Evolutionary conservation across 2,329 filamentous ascomycete species (phyloP), one percentile per base, ranked within the genome.

Genomic region (Ceratocystis cacaofunesta): DNA sequence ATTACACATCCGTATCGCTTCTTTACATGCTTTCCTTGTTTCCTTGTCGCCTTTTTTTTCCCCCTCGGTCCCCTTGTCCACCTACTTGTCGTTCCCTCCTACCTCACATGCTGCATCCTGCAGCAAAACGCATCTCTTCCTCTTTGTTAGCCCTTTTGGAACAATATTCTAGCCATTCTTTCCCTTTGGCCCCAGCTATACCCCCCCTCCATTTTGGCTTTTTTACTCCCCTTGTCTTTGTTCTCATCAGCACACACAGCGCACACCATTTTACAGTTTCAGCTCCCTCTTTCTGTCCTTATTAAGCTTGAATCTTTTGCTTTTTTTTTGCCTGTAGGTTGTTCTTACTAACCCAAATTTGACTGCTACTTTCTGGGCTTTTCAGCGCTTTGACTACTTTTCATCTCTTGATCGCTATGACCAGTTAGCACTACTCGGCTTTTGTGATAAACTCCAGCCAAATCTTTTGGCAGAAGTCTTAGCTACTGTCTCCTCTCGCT

Each of bases 391-490:
- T 19, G 71, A 74, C 41, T 78, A 78, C 66, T 78, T 78, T 66
- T 72, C 70, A 22, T 67, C 68, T 6, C 73, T 76, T 66, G 72
- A 71, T 61, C 75, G 71, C 61, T 74, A 71, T 3, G 76, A 78
- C 63, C 70, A 77, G 0, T 70, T 78, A 28, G 75, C 76, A 41
- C 69, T 78, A 8, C 68, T 79, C 1, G 74, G 74, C 2, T 73
- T 78, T 46, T 76, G 75, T 66, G 75, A 78, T 61, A 75, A 76
- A 65, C 69, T 78, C 15, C 71, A 74, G 28, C 75, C 76, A 1
- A 74, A 76, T 43, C 74, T 78, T 10, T 71, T 79, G 1, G 72
- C 74, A 15, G 75, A 78, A 61, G 67, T 79, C 3, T 71, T 78
- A 30, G 74, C 76, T 7, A 77, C 76, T 2, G 73, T 78, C n/a